Evolutionary conservation across 805 yeast species (phyloP), one percentile per base, ranked within the genome.

Genomic region (Hanseniaspora lachancei): DNA sequence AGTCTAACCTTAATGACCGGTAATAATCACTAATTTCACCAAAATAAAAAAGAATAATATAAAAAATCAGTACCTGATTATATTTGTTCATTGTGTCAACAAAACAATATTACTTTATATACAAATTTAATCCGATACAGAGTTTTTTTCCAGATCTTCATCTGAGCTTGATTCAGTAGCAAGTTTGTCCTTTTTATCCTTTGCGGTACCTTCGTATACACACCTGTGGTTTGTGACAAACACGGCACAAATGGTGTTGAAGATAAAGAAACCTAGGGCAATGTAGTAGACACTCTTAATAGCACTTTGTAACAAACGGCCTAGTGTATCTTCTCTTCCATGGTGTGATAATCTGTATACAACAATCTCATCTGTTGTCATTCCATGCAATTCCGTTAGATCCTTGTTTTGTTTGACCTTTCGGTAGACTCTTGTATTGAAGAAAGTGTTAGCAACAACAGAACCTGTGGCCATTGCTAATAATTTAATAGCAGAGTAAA

Each of bases 381-480:
- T 47, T 27, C 51, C 57, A 21, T 48, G 58, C 6, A 57, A 54
- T 1, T 52, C 15, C 5, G 42, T 43, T n/a, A 60, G 44, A 10
- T 47, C 35, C 10, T 47, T 20, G 16, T 50, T 44, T n/a, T 20
- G 16, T 9, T 44, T 40, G 21, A 63, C 49, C 47, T 60, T 59
- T 46, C 60, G 59, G 40, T 57, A 27, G 5, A 62, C 54, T 13
- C 65, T 60, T 5, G 60, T 58, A 34, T 61, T 55, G 55, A 65
- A 65, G 23, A 63, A 60, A 15, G 62, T 61, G 35, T 61, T 62
- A 18, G 64, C 59, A 40, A 63, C 35, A 18, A 64, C 57, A 54
- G 66, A 63, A 21, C 66, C 68, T 34, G 61, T 48, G 2, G 67
- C 62, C 47, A 60, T 59, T 5, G 66, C 68, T 24, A 62, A 38